A percentile compares a stretch with the other conserved stretches of the same genome.
Evolutionary conservation across 352 stramenopile species (phyloP).

Genomic region (Pythium sp.): DNA sequence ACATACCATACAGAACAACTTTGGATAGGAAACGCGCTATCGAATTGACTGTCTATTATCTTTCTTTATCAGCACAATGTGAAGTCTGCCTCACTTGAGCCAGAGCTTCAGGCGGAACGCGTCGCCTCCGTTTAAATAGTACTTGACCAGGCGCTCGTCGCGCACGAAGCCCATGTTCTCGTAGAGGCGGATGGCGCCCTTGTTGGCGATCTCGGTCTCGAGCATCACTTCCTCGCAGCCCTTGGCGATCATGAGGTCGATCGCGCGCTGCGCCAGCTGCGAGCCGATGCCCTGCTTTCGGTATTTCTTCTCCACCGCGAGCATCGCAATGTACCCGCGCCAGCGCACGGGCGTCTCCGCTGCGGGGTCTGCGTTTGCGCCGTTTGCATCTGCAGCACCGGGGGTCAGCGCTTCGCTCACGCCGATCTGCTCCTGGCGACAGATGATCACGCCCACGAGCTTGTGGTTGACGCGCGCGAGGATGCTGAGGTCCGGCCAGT

Average conservation of each 20-base stretch:
- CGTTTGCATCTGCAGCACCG: slow-evolving; percentile 3
- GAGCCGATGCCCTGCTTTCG: slow-evolving; percentile 91
- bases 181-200: slow-evolving; percentile 90
- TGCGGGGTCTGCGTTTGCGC: slow-evolving; percentile 3
- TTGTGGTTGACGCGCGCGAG: slow-evolving; percentile 81
- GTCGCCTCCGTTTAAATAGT: slow-evolving; percentile 95
- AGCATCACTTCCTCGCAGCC: slow-evolving; percentile 90
- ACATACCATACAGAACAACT: background rate
- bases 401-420: slow-evolving; percentile 43
- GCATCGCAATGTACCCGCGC: slow-evolving; percentile 94
- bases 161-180: slow-evolving; percentile 93
- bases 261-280: slow-evolving; percentile 80
- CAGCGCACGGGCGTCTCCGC: slow-evolving; percentile 28
- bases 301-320: slow-evolving; percentile 90
- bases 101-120: slow-evolving; percentile 93
- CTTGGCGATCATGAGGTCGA: slow-evolving; percentile 84
- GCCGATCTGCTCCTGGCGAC: slow-evolving; percentile 84
- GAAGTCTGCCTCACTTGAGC: slow-evolving; percentile 34
- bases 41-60: background rate
- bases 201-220: slow-evolving; percentile 93
- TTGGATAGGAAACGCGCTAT: background rate
- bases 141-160: slow-evolving; percentile 91
- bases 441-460: slow-evolving; percentile 91
- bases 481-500: slow-evolving; percentile 92
- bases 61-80: background rate